Percentiles rank a stretch among this genome's conserved stretches.
These are phyloP conservation scores for Mycena galericulata DNA, from an alignment of 768 basidiomycete genomes.

Conservation along the genomic window DNA sequence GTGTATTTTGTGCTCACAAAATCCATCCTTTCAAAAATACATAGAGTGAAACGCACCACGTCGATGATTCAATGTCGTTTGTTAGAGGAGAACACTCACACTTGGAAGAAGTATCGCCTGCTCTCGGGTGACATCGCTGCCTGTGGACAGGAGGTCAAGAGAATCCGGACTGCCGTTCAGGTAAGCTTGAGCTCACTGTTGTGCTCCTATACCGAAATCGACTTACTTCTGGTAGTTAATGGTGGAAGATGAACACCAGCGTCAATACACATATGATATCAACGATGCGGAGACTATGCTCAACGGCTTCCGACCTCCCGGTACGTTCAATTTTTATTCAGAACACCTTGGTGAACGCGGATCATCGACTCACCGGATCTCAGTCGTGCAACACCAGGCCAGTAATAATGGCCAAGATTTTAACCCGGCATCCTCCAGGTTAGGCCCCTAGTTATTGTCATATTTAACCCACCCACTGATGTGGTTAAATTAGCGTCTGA, in stretches of 20 bases:
- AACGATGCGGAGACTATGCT: neutral
- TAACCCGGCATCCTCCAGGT: no score
- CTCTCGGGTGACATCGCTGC: neutral
- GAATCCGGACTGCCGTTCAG: neutral
- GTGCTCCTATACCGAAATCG: no score
- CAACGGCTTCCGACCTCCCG: no score
- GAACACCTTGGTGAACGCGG: no score
- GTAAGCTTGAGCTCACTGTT: neutral
- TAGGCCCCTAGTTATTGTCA: no score
- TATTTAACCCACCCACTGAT: no score
- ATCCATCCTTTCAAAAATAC: neutral
- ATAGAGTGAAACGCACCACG: neutral
- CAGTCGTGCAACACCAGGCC: no score
- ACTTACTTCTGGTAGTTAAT: neutral
- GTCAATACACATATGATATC: neutral
- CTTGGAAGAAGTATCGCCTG: neutral
- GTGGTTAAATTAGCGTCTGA: no score
- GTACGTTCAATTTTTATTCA: no score
- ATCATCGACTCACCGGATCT: no score
- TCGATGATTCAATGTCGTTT: conserved; percentile 7
- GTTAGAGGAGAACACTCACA: neutral
- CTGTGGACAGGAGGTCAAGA: neutral
- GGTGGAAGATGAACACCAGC: conserved; percentile 5
- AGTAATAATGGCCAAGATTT: no score
- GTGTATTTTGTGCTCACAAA: neutral